Percentiles rank a stretch among this genome's conserved stretches.
Evolutionary conservation across 768 basidiomycete species (phyloP).

Genomic region (Tricholoma terreum): DNA sequence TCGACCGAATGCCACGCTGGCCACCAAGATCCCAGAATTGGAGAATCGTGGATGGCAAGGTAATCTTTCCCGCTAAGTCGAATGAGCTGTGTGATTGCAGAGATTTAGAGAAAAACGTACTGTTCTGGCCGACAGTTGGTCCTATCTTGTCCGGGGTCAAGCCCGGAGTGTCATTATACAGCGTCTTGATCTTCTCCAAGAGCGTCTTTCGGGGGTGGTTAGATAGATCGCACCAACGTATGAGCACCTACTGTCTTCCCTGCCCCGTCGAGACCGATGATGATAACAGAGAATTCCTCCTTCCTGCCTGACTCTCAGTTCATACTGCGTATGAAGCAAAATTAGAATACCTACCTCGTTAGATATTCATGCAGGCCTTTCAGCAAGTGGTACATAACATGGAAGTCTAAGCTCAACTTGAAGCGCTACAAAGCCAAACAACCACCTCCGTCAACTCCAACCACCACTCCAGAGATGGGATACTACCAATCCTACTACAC

Average conservation of each 20-base stretch:
- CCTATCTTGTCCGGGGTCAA: slow-evolving; percentile 92
- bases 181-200: slow-evolving; percentile 90
- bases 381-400: slow-evolving; percentile 87
- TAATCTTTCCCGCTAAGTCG: slow-evolving; percentile 81
- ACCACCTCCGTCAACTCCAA: slow-evolving; percentile 15
- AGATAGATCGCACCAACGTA: not conserved
- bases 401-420: slow-evolving; percentile 8
- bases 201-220: slow-evolving; percentile 54
- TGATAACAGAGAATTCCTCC: slow-evolving; percentile 91
- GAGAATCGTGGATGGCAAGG: slow-evolving; percentile 87
- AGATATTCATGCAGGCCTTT: slow-evolving; percentile 89
- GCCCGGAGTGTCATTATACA: slow-evolving; percentile 84
- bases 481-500: slow-evolving; percentile 54
- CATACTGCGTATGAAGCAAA: not conserved
- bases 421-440: slow-evolving; percentile 18
- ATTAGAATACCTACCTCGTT: slow-evolving; percentile 54
- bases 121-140: slow-evolving; percentile 97
- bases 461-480: slow-evolving; percentile 35
- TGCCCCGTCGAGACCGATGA: slow-evolving; percentile 89
- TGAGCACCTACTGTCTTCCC: slow-evolving; percentile 72
- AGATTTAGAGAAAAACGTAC: slow-evolving; percentile 42
- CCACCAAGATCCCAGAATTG: slow-evolving; percentile 98
- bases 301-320: slow-evolving; percentile 44
- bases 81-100: not conserved
- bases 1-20: slow-evolving; percentile 87